Evolutionary conservation across 768 basidiomycete genomes (phyloP).

Genomic region (Naganishia friedmannii): DNA sequence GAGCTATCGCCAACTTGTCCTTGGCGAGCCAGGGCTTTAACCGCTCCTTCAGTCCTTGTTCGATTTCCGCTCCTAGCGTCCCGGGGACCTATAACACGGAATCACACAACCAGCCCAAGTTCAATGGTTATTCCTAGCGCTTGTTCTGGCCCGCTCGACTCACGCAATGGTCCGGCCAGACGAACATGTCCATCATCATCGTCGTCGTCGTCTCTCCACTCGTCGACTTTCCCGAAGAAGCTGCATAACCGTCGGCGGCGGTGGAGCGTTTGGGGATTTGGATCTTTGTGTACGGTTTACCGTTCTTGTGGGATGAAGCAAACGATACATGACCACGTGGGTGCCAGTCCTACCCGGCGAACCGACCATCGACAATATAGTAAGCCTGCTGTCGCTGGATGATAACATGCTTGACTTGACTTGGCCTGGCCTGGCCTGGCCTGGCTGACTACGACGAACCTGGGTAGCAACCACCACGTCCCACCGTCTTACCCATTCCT

Average conservation of each 20-base stretch:
- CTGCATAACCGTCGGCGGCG: not conserved
- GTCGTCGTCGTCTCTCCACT: constrained; percentile 42
- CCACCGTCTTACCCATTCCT: constrained; percentile 46
- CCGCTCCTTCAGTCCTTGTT: constrained; percentile 59
- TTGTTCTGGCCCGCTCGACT: too few relatives aligned
- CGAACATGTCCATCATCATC: constrained; percentile 61
- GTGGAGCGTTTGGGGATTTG: constrained; percentile 41
- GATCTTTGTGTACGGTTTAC: constrained; percentile 54
- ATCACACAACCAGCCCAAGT: too few relatives aligned
- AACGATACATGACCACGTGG: constrained; percentile 1
- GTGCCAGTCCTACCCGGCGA: constrained; percentile 4
- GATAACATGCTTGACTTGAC: too few relatives aligned
- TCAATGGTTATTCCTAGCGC: too few relatives aligned
- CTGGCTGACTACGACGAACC: constrained; percentile 45
- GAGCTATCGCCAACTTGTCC: constrained; percentile 38
- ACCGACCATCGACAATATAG: too few relatives aligned
- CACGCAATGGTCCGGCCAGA: constrained; percentile 80
- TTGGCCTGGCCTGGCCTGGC: too few relatives aligned
- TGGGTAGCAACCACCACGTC: constrained; percentile 54
- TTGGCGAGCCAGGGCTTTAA: constrained; percentile 51
- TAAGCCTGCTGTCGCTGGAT: too few relatives aligned
- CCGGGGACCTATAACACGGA: constrained; percentile 57
- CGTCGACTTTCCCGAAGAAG: constrained; percentile 11
- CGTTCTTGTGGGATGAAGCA: constrained; percentile 32
- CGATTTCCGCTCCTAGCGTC: constrained; percentile 62